phyloP scores from a whole-genome alignment of 140 eudicot species.

The Stevia rebaudiana region DNA sequence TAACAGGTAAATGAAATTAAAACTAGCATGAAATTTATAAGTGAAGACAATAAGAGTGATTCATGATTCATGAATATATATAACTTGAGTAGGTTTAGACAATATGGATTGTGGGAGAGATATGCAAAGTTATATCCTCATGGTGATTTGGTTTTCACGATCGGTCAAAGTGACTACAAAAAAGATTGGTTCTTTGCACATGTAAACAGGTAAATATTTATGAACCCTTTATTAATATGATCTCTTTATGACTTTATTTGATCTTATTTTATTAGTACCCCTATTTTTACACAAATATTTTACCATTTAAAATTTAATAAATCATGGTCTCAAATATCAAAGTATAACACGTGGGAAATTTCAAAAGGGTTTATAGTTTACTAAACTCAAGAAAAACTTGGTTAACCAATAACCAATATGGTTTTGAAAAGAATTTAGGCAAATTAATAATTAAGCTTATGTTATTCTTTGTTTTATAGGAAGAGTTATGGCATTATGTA shows the following conservation, averaged over 20 bases:
- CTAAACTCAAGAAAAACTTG: no score
- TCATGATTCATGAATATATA: not conserved
- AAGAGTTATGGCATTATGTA: slow-evolving; percentile 37
- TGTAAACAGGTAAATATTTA: slow-evolving; percentile 53
- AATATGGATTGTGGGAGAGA: slow-evolving; percentile 92
- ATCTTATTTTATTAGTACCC: no score
- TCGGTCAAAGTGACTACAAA: slow-evolving; percentile 59
- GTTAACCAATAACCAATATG: no score
- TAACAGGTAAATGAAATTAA: slow-evolving; percentile 42
- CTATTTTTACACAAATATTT: no score
- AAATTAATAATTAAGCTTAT: not conserved
- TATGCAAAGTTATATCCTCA: slow-evolving; percentile 57
- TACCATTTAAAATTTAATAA: no score
- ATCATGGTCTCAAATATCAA: no score
- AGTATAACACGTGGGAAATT: no score
- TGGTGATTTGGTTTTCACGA: slow-evolving; percentile 57
- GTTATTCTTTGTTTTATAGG: slow-evolving; percentile 32
- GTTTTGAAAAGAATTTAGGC: no score
- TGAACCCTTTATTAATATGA: not conserved
- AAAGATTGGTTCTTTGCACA: slow-evolving; percentile 96
- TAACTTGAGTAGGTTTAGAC: slow-evolving; percentile 62
- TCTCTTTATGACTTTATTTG: no score
- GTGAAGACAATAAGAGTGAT: not conserved
- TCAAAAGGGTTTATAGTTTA: no score
- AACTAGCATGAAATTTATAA: not conserved